These are phyloP conservation scores for Trypanosoma lewisi DNA, from an alignment of 208 protist genomes.

Conservation along the genomic window DNA sequence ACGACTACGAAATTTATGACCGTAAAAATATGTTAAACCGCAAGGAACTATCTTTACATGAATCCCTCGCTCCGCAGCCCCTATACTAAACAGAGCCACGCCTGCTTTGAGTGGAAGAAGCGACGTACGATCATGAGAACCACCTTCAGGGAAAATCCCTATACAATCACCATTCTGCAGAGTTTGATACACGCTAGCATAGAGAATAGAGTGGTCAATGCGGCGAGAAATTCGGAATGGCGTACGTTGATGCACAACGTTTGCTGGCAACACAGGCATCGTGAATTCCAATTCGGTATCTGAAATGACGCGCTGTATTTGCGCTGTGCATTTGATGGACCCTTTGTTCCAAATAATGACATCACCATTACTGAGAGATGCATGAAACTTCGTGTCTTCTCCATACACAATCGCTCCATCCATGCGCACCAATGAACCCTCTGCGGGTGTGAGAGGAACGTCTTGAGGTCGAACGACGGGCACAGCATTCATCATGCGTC, in stretches of 20 bases:
- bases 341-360: conserved; percentile 62
- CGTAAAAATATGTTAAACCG: conserved; percentile 92
- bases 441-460: conserved; percentile 54
- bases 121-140: conserved; percentile 93
- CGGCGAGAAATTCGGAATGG: conserved; percentile 76
- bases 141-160: conserved; percentile 96
- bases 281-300: conserved; percentile 79
- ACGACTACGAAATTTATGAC: conserved; percentile 90
- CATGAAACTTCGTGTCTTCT: conserved; percentile 68
- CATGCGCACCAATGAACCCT: conserved; percentile 50
- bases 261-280: conserved; percentile 50
- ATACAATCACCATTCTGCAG: conserved; percentile 83
- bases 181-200: conserved; percentile 87
- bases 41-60: conserved; percentile 86
- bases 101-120: conserved; percentile 95
- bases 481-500: conserved; percentile 85
- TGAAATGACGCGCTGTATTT: conserved; percentile 59
- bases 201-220: conserved; percentile 92
- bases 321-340: conserved; percentile 47
- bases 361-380: conserved; percentile 54
- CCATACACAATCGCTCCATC: conserved; percentile 58
- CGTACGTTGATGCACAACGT: conserved; percentile 38
- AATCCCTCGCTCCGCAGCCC: conserved; percentile 81
- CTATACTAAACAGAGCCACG: conserved; percentile 92
- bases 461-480: conserved; percentile 93